Percentiles rank a stretch among this genome's conserved stretches.
phyloP scores from a whole-genome alignment of 352 stramenopile species.

The Globisporangium orthogonon region DNA sequence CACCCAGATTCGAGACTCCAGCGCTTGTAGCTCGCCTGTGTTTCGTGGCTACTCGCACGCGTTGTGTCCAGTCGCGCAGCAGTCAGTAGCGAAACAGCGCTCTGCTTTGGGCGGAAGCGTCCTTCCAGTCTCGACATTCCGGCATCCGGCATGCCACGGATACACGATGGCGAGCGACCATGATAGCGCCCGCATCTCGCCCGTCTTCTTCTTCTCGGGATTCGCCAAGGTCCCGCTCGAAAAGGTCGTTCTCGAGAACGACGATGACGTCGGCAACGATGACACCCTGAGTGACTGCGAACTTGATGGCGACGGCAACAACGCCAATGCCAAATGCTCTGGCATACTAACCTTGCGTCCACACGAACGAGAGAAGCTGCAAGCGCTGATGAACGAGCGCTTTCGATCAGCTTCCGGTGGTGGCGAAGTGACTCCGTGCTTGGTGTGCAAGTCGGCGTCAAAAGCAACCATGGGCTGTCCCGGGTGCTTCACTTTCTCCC shows the following conservation, averaged over 20 bases:
- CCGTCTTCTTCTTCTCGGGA: conserved; percentile 53
- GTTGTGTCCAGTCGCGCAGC: conserved; percentile 29
- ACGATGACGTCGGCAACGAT: conserved; percentile 19
- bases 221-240: conserved; percentile 61
- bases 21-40: conserved; percentile 27
- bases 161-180: conserved; percentile 40
- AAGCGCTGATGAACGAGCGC: conserved; percentile 24
- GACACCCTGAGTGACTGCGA: conserved; percentile 14
- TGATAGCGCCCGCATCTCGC: conserved; percentile 39
- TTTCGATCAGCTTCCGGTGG: conserved; percentile 8
- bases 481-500: conserved; percentile 59
- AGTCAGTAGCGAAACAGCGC: conserved; percentile 8
- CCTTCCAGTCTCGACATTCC: conserved; percentile 18
- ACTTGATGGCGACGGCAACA: conserved; percentile 15
- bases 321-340: not conserved
- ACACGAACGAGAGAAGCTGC: conserved; percentile 24
- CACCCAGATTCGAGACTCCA: conserved; percentile 4
- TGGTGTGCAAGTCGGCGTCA: conserved; percentile 28
- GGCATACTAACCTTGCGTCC: conserved; percentile 14
- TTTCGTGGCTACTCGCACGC: conserved; percentile 53
- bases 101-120: conserved; percentile 1
- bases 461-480: conserved; percentile 36
- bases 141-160: conserved; percentile 53
- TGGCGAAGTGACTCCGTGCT: conserved; percentile 10
- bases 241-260: conserved; percentile 30